Percentiles rank a stretch among this genome's conserved stretches.
Evolutionary conservation across 108 stramenopile species (phyloP).

Genomic region (Skeletonema menzelii): DNA sequence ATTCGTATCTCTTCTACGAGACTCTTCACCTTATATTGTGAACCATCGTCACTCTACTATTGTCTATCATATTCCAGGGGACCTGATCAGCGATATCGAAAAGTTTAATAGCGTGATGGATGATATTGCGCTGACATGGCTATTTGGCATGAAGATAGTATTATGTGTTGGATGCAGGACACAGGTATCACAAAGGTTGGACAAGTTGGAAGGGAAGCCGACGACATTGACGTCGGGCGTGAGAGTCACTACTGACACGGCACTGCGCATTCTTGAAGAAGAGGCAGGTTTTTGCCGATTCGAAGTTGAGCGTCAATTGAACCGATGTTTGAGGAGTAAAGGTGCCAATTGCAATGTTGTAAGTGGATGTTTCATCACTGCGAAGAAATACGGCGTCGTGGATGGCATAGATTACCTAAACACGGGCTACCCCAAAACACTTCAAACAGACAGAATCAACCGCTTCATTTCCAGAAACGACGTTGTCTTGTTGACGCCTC

Average conservation of each 20-base stretch:
- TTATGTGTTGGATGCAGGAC: slow-evolving; percentile 70
- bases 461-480: slow-evolving; percentile 45
- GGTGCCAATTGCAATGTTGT: slow-evolving; percentile 65
- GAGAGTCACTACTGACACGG: slow-evolving; percentile 41
- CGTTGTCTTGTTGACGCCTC: slow-evolving; percentile 60
- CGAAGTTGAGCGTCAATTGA: slow-evolving; percentile 62
- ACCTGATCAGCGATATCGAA: slow-evolving; percentile 41
- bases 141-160: slow-evolving; percentile 92
- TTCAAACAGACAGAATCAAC: slow-evolving; percentile 47
- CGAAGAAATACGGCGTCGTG: slow-evolving; percentile 52
- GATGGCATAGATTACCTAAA: slow-evolving; percentile 51
- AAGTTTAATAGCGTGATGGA: slow-evolving; percentile 83
- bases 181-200: slow-evolving; percentile 33
- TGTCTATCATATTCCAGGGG: slow-evolving; percentile 93
- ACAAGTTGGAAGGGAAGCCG: slow-evolving; percentile 5
- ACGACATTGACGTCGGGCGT: slow-evolving; percentile 14
- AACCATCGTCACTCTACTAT: slow-evolving; percentile 89
- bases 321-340: slow-evolving; percentile 45
- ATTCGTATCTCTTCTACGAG: slow-evolving; percentile 90
- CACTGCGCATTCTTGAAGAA: slow-evolving; percentile 56
- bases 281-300: slow-evolving; percentile 67
- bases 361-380: slow-evolving; percentile 62
- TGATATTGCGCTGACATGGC: slow-evolving; percentile 89
- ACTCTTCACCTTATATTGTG: slow-evolving; percentile 93
- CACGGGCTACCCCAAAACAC: slow-evolving; percentile 49